Evolutionary conservation across 331 rosid species (phyloP).

Genomic region (Acacia concinna): DNA sequence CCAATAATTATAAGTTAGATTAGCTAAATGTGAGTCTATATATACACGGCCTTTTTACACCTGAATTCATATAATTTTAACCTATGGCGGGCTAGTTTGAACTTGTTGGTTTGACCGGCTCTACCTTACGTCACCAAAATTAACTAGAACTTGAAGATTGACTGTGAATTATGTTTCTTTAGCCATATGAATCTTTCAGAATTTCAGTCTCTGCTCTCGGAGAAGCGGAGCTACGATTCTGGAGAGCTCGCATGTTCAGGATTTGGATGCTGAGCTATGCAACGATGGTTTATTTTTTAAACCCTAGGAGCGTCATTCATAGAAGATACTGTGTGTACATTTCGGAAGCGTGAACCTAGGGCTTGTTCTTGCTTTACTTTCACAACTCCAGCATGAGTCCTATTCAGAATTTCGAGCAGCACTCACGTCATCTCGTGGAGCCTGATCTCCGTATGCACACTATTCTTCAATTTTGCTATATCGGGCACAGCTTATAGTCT

Average conservation of each 20-base stretch:
- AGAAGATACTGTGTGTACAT: background rate
- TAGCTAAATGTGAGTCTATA: too few species aligned
- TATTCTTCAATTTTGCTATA: background rate
- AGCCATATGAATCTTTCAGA: background rate
- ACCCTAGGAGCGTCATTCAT: background rate
- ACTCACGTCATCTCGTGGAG: slow-evolving; percentile 22
- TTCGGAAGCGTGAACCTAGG: background rate
- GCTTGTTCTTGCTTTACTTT: background rate
- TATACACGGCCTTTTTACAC: too few species aligned
- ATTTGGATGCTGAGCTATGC: background rate
- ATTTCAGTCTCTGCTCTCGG: background rate
- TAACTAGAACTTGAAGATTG: background rate
- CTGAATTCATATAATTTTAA: too few species aligned
- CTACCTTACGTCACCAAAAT: too few species aligned
- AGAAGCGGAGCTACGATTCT: background rate
- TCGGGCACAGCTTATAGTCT: background rate
- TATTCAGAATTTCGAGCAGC: slow-evolving; percentile 22
- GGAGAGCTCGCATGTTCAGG: background rate
- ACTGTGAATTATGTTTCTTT: background rate
- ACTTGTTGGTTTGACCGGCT: too few species aligned
- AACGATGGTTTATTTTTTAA: background rate
- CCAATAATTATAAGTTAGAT: too few species aligned
- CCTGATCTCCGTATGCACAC: slow-evolving; percentile 1
- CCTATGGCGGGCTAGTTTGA: too few species aligned
- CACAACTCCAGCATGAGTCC: slow-evolving; percentile 9